phyloP scores from a whole-genome alignment of 495 filamentous ascomycete genomes.

The Tuber umbilicatum region DNA sequence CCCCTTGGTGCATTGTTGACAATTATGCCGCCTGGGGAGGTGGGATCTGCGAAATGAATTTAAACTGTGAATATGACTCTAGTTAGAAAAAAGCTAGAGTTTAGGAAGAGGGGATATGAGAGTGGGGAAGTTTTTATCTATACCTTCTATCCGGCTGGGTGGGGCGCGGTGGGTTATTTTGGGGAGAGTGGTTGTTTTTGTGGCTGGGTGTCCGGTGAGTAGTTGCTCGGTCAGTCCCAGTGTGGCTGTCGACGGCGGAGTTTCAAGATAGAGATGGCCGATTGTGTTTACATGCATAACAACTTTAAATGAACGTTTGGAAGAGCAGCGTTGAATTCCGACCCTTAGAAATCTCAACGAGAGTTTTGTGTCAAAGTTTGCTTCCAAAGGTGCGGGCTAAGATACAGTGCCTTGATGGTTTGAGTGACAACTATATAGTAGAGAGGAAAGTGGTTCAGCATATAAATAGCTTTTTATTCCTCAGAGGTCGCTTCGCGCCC shows the following conservation, averaged over 20 bases:
- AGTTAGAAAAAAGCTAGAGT: not conserved
- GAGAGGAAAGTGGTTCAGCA: not conserved
- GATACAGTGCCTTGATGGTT: not conserved
- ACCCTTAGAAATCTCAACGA: not conserved
- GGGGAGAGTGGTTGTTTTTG: not conserved
- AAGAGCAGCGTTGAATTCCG: not conserved
- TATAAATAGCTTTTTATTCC: not conserved
- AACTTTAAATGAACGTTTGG: not conserved
- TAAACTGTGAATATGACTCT: not conserved
- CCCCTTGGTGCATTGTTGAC: not conserved
- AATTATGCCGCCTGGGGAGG: not conserved
- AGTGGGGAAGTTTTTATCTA: not conserved
- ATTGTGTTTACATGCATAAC: not conserved
- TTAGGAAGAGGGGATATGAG: not conserved
- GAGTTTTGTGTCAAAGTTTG: not conserved
- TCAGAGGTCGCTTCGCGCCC: not conserved
- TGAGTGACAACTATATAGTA: not conserved
- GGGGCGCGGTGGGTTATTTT: not conserved
- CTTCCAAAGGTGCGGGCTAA: not conserved
- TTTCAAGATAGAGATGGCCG: not conserved
- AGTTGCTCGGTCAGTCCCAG: not conserved
- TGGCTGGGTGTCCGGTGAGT: not conserved
- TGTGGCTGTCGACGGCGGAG: not conserved
- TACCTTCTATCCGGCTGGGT: not conserved
- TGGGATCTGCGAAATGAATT: not conserved